These are phyloP conservation scores for Manihot esculenta DNA, from an alignment of 441 rosid species.

Conservation along the genomic window DNA sequence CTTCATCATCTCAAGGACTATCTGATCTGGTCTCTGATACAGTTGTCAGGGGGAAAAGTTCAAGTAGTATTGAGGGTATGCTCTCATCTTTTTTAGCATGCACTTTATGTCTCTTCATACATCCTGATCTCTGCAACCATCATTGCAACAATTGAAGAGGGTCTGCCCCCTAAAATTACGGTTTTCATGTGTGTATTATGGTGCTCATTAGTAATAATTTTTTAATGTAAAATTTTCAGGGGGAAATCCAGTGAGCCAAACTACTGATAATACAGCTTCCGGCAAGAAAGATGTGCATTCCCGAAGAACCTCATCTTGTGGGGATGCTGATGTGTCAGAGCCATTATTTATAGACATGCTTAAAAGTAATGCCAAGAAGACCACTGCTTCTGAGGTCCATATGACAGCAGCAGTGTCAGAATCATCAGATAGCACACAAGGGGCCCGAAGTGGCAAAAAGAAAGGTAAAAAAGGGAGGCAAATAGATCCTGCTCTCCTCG, in stretches of 20 bases:
- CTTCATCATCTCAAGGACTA: conserved; percentile 33
- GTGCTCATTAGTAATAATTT: conserved; percentile 27
- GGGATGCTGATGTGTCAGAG: conserved; percentile 43
- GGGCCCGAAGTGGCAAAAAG: conserved; percentile 57
- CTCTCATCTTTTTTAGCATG: not conserved
- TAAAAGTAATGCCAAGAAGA: conserved; percentile 39
- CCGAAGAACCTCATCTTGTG: conserved; percentile 38
- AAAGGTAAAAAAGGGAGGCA: conserved; percentile 88
- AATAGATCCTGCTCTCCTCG: conserved; percentile 78
- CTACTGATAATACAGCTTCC: conserved; percentile 18
- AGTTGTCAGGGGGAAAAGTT: conserved; percentile 12
- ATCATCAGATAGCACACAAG: conserved; percentile 38
- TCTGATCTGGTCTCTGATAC: conserved; percentile 25
- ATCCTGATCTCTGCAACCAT: too few relatives aligned
- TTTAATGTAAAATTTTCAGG: conserved; percentile 4
- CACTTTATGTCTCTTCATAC: not conserved
- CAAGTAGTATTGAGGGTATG: conserved; percentile 7
- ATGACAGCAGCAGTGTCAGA: conserved; percentile 31
- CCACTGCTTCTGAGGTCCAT: conserved; percentile 7
- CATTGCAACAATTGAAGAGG: conserved; percentile 16
- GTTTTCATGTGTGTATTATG: conserved; percentile 7
- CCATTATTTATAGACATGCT: conserved; percentile 54
- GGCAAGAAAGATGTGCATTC: conserved; percentile 37
- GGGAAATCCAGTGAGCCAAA: conserved; percentile 14
- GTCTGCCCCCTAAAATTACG: too few relatives aligned